Evolutionary conservation across 2,329 filamentous ascomycete species (phyloP), one percentile per base, ranked within the genome.

Genomic region (Calycina marina): DNA sequence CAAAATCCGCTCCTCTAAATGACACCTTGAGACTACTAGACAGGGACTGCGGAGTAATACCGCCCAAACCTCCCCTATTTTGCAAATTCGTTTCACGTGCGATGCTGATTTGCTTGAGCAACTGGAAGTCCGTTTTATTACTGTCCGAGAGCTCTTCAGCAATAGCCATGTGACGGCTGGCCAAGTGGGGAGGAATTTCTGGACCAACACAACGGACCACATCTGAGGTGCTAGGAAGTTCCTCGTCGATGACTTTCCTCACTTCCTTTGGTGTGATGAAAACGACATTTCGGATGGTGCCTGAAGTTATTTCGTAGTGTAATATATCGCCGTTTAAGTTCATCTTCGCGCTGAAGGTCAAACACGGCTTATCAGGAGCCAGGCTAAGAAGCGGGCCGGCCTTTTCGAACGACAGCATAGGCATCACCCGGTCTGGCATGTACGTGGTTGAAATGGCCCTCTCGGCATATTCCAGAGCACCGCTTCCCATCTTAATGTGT

Each of bases 341-440:
- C 14, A 79, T 57, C 30, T 60, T 63, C 4, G 69, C 65, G 39
- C 72, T 77, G 45, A 78, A 76, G 0, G 73, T 77, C 29, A 79
- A 57, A 28, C 66, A 65, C 2, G 65, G 67, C 16, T 57, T 54
- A 32, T 59, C 55, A 6, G 60, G 48, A 2, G 57, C 63, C 15
- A 80, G 56, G 25, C 74, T 77, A 40, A 73, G 67, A 15, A 54
- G 50, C 16, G 61, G 49, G n/a, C 54, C 50, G n/a, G 67, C 58
- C 14, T 67, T 45, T 18, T 56, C 50, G n/a, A 58, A 44, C 5
- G 66, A 62, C 29, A 79, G 54, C 72, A 80, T 78, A 30, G 63
- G 59, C 31, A 65, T 57, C 14, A 63, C 60, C 44, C 70, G 63
- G 2, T 72, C 71, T 3, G 68, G 60, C 12, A 76, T 58, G 41